Evolutionary conservation across 331 rosid genomes (phyloP).

Genomic region (Ulmus americana): DNA sequence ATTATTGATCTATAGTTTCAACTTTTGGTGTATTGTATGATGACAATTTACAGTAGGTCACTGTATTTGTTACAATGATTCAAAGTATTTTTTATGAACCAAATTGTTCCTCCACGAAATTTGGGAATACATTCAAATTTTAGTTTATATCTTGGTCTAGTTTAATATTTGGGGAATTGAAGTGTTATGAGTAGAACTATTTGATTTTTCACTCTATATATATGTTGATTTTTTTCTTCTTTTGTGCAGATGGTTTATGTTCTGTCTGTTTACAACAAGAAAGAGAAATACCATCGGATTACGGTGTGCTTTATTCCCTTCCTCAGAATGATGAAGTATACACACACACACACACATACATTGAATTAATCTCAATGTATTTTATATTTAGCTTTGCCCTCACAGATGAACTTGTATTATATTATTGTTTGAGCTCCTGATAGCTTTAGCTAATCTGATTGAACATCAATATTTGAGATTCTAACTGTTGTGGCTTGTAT

Average conservation of each 20-base stretch:
- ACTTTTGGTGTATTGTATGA: no score
- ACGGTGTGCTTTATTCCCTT: constrained; percentile 48
- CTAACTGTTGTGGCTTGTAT: constrained; percentile 14
- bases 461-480: background rate
- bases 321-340: background rate
- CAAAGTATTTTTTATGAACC: no score
- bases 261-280: constrained; percentile 85
- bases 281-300: constrained; percentile 81
- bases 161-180: no score
- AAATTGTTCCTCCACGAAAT: no score
- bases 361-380: no score
- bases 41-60: no score
- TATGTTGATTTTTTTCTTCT: constrained; percentile 5
- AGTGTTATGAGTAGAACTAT: background rate
- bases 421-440: background rate
- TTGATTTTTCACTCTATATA: background rate
- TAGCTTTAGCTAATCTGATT: background rate
- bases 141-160: background rate
- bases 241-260: constrained; percentile 92
- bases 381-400: no score
- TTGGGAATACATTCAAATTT: no score
- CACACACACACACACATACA: no score
- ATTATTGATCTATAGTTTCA: no score
- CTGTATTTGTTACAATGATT: no score
- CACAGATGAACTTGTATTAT: no score